phyloP scores from a whole-genome alignment of 1,284 basidiomycete genomes.

The Taiwanofungus camphoratus region DNA sequence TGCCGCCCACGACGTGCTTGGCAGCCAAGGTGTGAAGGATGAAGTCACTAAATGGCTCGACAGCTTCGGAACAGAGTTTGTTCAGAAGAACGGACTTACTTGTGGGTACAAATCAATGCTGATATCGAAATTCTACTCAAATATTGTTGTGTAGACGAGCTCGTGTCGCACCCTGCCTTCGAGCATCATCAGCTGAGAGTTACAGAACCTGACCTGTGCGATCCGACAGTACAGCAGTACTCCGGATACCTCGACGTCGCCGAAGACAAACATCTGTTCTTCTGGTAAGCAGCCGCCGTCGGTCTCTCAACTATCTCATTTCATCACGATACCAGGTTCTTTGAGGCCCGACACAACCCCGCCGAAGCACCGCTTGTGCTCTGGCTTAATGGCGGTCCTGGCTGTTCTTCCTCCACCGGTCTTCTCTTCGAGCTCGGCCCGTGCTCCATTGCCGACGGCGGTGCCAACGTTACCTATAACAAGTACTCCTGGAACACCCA shows the following conservation, averaged over 20 bases:
- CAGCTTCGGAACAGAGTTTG: neutral
- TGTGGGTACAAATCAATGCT: slow-evolving; percentile 1
- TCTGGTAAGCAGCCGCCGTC: slow-evolving; percentile 29
- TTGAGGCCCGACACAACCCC: slow-evolving; percentile 35
- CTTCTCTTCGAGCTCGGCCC: slow-evolving; percentile 86
- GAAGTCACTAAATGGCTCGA: slow-evolving; percentile 4
- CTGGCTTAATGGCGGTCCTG: slow-evolving; percentile 70
- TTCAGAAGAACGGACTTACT: slow-evolving; percentile 4
- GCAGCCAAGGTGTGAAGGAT: neutral
- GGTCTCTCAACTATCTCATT: neutral
- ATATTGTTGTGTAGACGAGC: slow-evolving; percentile 14
- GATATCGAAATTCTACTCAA: neutral
- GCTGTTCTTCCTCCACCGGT: slow-evolving; percentile 74
- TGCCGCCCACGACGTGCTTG: slow-evolving; percentile 7
- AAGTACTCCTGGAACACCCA: slow-evolving; percentile 33
- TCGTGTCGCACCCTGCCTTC: slow-evolving; percentile 21
- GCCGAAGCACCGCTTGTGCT: slow-evolving; percentile 50
- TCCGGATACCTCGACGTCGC: slow-evolving; percentile 59
- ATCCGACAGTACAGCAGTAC: slow-evolving; percentile 46
- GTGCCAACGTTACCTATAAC: slow-evolving; percentile 67
- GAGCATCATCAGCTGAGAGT: slow-evolving; percentile 36
- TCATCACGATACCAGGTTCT: slow-evolving; percentile 38
- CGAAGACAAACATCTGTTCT: slow-evolving; percentile 48
- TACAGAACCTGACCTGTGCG: slow-evolving; percentile 41
- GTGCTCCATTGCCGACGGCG: slow-evolving; percentile 65